Conservation (phyloP, 108 stramenopile genomes). For the Aureococcus anophagefferens region DNA sequence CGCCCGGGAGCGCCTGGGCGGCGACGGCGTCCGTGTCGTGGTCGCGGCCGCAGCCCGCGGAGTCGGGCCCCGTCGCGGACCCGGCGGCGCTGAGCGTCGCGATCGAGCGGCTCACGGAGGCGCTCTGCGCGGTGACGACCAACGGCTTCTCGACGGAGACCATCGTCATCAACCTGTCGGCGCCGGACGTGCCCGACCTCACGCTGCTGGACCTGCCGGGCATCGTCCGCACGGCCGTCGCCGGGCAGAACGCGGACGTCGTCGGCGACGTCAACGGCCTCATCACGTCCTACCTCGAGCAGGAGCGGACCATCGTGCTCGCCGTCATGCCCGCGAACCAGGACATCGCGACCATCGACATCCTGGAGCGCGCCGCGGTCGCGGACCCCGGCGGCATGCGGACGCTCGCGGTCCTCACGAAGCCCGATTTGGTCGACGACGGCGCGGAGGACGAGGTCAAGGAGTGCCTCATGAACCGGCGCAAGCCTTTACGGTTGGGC, state of each 20-base stretch:
- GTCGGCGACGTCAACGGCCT: slow-evolving; percentile 55
- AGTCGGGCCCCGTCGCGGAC: slow-evolving; percentile 16
- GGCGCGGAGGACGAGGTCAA: slow-evolving; percentile 16
- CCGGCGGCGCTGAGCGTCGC: slow-evolving; percentile 3
- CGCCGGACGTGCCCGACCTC: slow-evolving; percentile 45
- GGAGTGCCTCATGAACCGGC: slow-evolving; percentile 23
- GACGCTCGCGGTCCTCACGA: slow-evolving; percentile 76
- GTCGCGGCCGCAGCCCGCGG: slow-evolving; percentile 22
- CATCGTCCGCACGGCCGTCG: slow-evolving; percentile 55
- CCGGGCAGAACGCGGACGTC: slow-evolving; percentile 43
- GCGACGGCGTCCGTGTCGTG: slow-evolving; percentile 24
- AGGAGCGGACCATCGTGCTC: slow-evolving; percentile 59
- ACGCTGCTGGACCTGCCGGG: slow-evolving; percentile 82
- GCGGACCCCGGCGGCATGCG: slow-evolving; percentile 56
- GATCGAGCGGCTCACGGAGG: slow-evolving; percentile 8
- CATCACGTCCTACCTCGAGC: slow-evolving; percentile 53
- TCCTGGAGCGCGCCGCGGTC: slow-evolving; percentile 46
- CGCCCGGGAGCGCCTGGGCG: background rate
- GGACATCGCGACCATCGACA: slow-evolving; percentile 72
- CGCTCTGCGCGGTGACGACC: slow-evolving; percentile 3
- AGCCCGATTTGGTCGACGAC: slow-evolving; percentile 68
- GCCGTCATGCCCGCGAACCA: slow-evolving; percentile 68
- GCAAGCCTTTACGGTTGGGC: slow-evolving; percentile 36
- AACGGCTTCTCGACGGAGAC: slow-evolving; percentile 28
- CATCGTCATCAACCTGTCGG: slow-evolving; percentile 24